Conservation (phyloP, 352 stramenopile genomes). For the Pythium apleroticum region DNA sequence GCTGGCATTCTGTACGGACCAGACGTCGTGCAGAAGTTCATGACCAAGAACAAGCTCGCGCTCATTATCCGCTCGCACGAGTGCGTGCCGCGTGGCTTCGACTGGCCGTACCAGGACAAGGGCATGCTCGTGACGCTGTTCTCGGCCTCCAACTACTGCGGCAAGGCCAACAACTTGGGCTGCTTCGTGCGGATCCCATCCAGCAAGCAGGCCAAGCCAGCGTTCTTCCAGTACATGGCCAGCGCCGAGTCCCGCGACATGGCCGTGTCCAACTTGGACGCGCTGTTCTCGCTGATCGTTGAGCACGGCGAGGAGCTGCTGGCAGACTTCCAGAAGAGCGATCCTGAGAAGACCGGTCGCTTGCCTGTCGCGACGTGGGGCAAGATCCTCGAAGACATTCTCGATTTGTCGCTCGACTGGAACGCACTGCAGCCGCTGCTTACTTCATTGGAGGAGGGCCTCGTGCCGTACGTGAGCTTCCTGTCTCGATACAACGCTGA, state of each 20-base stretch:
- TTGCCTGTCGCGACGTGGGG: slow-evolving; percentile 57
- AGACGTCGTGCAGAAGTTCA: slow-evolving; percentile 84
- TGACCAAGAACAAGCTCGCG: slow-evolving; percentile 81
- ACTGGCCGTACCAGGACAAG: slow-evolving; percentile 79
- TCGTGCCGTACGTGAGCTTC: slow-evolving; percentile 76
- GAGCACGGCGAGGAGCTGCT: slow-evolving; percentile 66
- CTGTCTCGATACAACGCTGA: slow-evolving; percentile 74
- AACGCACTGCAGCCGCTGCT: slow-evolving; percentile 71
- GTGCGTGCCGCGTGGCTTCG: slow-evolving; percentile 77
- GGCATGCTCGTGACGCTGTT: slow-evolving; percentile 88
- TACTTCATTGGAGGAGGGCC: slow-evolving; percentile 64
- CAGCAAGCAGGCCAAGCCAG: slow-evolving; percentile 63
- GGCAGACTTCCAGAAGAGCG: slow-evolving; percentile 59
- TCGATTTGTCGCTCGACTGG: slow-evolving; percentile 83
- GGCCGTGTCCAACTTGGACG: slow-evolving; percentile 78
- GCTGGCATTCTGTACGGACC: slow-evolving; percentile 76
- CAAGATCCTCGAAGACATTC: slow-evolving; percentile 71
- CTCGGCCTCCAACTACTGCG: slow-evolving; percentile 86
- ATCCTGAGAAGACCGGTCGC: slow-evolving; percentile 40
- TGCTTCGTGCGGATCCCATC: slow-evolving; percentile 84
- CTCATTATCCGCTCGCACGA: slow-evolving; percentile 86
- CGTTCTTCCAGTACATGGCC: slow-evolving; percentile 89
- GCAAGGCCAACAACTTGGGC: slow-evolving; percentile 82
- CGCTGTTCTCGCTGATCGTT: slow-evolving; percentile 84
- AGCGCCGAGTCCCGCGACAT: slow-evolving; percentile 79